Conservation (phyloP, 352 stramenopile species). For the Blastocystis hominis region DNA sequence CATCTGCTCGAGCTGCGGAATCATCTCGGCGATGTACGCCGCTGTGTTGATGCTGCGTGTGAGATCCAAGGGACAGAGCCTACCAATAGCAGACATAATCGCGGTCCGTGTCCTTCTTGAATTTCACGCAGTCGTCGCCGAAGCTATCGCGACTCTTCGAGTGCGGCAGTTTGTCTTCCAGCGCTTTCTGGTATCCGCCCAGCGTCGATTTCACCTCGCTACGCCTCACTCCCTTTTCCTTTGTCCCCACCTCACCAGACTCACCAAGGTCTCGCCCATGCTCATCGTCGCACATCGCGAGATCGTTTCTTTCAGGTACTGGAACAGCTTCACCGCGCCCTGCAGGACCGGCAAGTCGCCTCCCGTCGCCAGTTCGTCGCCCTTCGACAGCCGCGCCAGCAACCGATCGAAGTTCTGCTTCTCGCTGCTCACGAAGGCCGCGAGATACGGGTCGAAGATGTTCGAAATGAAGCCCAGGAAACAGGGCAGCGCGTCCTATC, state of each 20-base stretch:
- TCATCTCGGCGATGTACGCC: constrained; percentile 92
- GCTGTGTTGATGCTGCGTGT: constrained; percentile 80
- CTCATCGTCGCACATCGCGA: constrained; percentile 88
- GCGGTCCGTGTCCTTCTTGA: not conserved
- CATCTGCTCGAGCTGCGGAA: constrained; percentile 86
- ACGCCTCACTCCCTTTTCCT: not conserved
- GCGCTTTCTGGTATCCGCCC: constrained; percentile 69
- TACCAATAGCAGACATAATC: constrained; percentile 2
- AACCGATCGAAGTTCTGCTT: constrained; percentile 87
- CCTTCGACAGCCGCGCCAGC: constrained; percentile 76
- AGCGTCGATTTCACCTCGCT: constrained; percentile 80
- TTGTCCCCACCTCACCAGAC: constrained; percentile 70
- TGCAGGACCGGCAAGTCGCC: constrained; percentile 86
- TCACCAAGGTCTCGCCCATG: constrained; percentile 91
- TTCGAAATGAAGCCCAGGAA: constrained; percentile 68
- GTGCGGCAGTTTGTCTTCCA: constrained; percentile 70
- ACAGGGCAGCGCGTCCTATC: constrained; percentile 63
- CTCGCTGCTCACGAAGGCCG: constrained; percentile 86
- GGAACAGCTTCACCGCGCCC: constrained; percentile 90
- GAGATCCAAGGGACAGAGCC: not conserved
- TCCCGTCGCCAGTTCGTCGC: constrained; percentile 84
- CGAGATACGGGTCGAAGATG: constrained; percentile 96
- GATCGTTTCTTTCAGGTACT: constrained; percentile 95
- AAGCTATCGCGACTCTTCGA: not conserved
- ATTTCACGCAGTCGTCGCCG: not conserved